Percentiles rank a stretch among this genome's conserved stretches.
Evolutionary conservation across 352 stramenopile species (phyloP).

Genomic region (Phytophthora aleatoria): DNA sequence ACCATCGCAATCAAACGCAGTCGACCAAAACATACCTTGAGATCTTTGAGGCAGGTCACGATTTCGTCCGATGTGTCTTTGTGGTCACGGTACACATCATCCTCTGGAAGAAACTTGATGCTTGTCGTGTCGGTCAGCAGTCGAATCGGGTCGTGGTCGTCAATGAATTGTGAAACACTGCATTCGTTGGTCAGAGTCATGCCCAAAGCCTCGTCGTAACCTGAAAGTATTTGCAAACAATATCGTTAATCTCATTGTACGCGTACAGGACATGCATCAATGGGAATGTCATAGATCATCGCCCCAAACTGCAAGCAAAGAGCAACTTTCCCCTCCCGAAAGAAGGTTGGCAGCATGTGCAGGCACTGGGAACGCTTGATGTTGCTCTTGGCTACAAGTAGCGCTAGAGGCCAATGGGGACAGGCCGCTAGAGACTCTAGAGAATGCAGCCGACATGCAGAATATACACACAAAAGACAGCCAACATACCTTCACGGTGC

Average conservation of each 20-base stretch:
- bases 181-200: constrained; percentile 85
- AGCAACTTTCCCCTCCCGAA: constrained; percentile 30
- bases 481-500: constrained; percentile 88
- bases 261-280: constrained; percentile 15
- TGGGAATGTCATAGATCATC: constrained; percentile 87
- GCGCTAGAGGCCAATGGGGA: constrained; percentile 80
- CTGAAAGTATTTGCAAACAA: constrained; percentile 30
- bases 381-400: constrained; percentile 91
- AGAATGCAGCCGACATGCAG: constrained; percentile 79
- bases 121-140: constrained; percentile 95
- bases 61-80: constrained; percentile 85
- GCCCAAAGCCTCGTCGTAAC: constrained; percentile 93
- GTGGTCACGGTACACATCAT: constrained; percentile 85
- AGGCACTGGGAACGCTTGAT: constrained; percentile 80
- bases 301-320: constrained; percentile 61
- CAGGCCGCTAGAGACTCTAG: constrained; percentile 90
- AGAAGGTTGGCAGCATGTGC: constrained; percentile 40
- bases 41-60: constrained; percentile 76
- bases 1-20: neutral
- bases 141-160: constrained; percentile 93
- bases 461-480: constrained; percentile 26
- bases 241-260: constrained; percentile 11
- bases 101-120: constrained; percentile 89
- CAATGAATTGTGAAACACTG: constrained; percentile 88
- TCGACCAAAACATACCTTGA: constrained; percentile 81